A percentile compares a stretch with the other conserved stretches of the same genome.
Evolutionary conservation across 2,329 filamentous ascomycete species (phyloP).

Genomic region (Pseudogymnoascus sp.): DNA sequence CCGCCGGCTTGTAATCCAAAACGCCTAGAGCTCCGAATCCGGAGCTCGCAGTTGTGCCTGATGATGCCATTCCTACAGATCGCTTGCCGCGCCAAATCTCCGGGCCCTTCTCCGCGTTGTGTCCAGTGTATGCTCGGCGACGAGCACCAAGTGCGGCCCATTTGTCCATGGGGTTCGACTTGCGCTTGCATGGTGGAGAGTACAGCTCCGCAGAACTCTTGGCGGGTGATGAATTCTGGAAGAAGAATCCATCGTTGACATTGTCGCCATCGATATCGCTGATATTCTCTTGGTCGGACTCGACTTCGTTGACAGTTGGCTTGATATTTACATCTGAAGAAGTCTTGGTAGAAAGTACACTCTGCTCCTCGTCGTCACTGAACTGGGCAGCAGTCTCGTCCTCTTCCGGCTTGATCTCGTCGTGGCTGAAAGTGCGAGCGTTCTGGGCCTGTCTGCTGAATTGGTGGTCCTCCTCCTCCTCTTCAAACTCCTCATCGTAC

Average conservation of each 20-base stretch:
- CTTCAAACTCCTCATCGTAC: constrained; percentile 86
- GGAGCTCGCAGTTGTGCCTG: constrained; percentile 41
- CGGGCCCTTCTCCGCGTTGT: constrained; percentile 42
- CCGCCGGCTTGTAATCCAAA: constrained; percentile 35
- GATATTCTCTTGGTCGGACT: constrained; percentile 31
- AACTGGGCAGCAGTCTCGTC: constrained; percentile 33
- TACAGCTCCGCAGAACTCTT: constrained; percentile 43
- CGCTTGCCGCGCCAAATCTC: constrained; percentile 35
- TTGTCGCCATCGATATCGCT: constrained; percentile 56
- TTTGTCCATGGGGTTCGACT: constrained; percentile 58
- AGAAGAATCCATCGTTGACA: constrained; percentile 64
- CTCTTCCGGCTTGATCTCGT: constrained; percentile 41
- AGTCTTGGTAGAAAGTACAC: constrained; percentile 34
- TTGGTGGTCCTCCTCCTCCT: constrained; percentile 55
- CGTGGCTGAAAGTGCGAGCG: constrained; percentile 70
- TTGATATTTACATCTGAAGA: constrained; percentile 43
- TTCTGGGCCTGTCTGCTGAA: constrained; percentile 49
- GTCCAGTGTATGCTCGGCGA: constrained; percentile 57
- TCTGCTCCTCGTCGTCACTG: constrained; percentile 32
- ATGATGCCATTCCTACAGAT: constrained; percentile 23
- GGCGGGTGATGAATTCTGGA: constrained; percentile 52
- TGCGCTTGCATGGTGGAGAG: constrained; percentile 60
- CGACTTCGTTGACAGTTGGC: constrained; percentile 33
- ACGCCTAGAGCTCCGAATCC: constrained; percentile 31
- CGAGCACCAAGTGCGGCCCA: constrained; percentile 85